A percentile compares a stretch with the other conserved stretches of the same genome.
Conservation (phyloP, 805 yeast genomes). For the Vanderwaltozyma tropicalis region DNA sequence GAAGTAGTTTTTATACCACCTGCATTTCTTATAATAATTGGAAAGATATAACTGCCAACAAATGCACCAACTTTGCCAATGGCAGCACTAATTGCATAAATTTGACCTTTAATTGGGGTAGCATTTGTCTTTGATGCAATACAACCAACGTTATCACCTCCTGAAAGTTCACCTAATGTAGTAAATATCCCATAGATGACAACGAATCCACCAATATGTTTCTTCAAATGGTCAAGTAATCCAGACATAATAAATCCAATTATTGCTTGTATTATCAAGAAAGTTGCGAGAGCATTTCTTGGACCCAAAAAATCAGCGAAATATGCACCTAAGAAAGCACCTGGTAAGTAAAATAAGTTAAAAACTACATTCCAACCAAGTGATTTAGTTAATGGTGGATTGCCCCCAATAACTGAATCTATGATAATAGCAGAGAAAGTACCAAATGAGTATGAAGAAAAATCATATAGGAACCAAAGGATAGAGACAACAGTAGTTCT, state of each 20-base stretch:
- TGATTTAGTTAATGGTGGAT: slow-evolving; percentile 52
- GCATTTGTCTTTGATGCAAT: slow-evolving; percentile 80
- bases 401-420: slow-evolving; percentile 43
- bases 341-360: slow-evolving; percentile 83
- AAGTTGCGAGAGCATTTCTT: slow-evolving; percentile 59
- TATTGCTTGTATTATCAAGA: slow-evolving; percentile 62
- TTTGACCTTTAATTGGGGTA: slow-evolving; percentile 81
- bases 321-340: slow-evolving; percentile 78
- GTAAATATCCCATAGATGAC: slow-evolving; percentile 83
- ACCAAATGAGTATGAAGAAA: slow-evolving; percentile 79
- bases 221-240: slow-evolving; percentile 41
- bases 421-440: slow-evolving; percentile 70
- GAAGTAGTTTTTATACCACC: slow-evolving; percentile 30
- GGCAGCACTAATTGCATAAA: slow-evolving; percentile 87
- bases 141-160: slow-evolving; percentile 86
- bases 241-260: slow-evolving; percentile 83
- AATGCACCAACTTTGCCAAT: slow-evolving; percentile 89
- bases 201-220: slow-evolving; percentile 65
- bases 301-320: slow-evolving; percentile 89
- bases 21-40: slow-evolving; percentile 55
- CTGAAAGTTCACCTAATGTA: slow-evolving; percentile 86
- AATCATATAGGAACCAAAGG: slow-evolving; percentile 89
- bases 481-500: slow-evolving; percentile 59
- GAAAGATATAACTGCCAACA: slow-evolving; percentile 82
- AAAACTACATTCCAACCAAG: slow-evolving; percentile 92